phyloP scores from a whole-genome alignment of 1,284 basidiomycete genomes.

The Puccinia triticina region DNA sequence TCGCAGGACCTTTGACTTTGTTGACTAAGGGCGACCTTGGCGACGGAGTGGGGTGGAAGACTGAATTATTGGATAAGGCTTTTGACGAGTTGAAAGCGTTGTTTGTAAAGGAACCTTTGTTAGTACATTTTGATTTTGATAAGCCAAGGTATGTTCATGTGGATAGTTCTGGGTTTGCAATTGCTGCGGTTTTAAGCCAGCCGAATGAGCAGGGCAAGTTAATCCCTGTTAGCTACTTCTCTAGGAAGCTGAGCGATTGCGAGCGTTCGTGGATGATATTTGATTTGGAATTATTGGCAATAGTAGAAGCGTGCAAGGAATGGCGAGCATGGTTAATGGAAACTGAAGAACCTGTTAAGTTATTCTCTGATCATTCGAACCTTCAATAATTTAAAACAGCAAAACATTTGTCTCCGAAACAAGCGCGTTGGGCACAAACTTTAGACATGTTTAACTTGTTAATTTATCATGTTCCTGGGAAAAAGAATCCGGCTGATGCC shows the following conservation, averaged over 20 bases:
- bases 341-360: slow-evolving; percentile 6
- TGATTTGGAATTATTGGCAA: slow-evolving; percentile 28
- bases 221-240: neutral
- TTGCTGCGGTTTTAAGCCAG: no score
- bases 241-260: slow-evolving; percentile 33
- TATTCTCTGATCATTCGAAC: slow-evolving; percentile 31
- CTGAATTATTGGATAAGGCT: no score
- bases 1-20: no score
- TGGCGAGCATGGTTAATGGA: slow-evolving; percentile 28
- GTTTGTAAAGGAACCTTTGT: no score
- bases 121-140: slow-evolving; percentile 17
- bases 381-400: slow-evolving; percentile 22
- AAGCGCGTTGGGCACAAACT: neutral
- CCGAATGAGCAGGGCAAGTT: neutral
- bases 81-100: no score
- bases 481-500: slow-evolving; percentile 15
- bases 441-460: neutral
- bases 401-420: neutral
- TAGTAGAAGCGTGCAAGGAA: slow-evolving; percentile 18
- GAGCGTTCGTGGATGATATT: slow-evolving; percentile 23
- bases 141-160: neutral
- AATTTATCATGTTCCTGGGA: neutral
- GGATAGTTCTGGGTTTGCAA: slow-evolving; percentile 1
- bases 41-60: no score
- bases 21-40: no score